Percentiles rank a stretch among this genome's conserved stretches.
Conservation (phyloP, 768 basidiomycete species). For the Boletus rubescentipes region DNA sequence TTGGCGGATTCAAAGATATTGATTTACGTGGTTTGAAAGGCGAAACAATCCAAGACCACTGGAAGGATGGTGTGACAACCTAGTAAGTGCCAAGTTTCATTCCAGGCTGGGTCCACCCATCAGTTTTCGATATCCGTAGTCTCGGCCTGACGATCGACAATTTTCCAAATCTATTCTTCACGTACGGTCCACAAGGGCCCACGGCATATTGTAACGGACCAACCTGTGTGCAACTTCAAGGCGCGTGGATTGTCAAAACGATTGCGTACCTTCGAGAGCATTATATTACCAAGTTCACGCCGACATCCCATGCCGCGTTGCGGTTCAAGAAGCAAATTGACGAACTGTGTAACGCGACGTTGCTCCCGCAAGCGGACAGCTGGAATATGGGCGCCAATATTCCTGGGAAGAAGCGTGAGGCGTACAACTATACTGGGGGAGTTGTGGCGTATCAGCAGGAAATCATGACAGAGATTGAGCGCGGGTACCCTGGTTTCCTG, state of each 20-base stretch:
- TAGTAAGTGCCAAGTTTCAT: conserved; percentile 6
- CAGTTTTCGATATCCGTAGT: neutral
- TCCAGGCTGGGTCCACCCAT: neutral
- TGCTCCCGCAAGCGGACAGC: neutral
- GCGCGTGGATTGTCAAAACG: conserved; percentile 10
- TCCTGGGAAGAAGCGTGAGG: conserved; percentile 9
- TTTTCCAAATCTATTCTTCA: conserved; percentile 15
- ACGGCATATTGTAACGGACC: conserved; percentile 10
- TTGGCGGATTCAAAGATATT: conserved; percentile 5
- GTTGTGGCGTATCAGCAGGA: neutral
- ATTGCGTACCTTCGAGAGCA: conserved; percentile 10
- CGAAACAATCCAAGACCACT: conserved; percentile 15
- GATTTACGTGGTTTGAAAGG: conserved; percentile 13
- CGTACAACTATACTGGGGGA: conserved; percentile 6
- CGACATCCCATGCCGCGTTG: conserved; percentile 1
- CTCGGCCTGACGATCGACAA: conserved; percentile 16
- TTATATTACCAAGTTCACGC: conserved; percentile 14
- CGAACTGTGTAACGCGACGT: neutral
- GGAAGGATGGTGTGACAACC: conserved; percentile 13
- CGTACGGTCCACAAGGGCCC: conserved; percentile 13
- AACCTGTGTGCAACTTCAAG: conserved; percentile 3
- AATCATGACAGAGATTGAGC: conserved; percentile 7
- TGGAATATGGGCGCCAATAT: conserved; percentile 12
- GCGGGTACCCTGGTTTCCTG: conserved; percentile 11
- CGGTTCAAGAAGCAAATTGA: conserved; percentile 15